These are phyloP conservation scores for Aspergillus terreus DNA, from an alignment of 2,329 filamentous ascomycete genomes.

Conservation along the genomic window DNA sequence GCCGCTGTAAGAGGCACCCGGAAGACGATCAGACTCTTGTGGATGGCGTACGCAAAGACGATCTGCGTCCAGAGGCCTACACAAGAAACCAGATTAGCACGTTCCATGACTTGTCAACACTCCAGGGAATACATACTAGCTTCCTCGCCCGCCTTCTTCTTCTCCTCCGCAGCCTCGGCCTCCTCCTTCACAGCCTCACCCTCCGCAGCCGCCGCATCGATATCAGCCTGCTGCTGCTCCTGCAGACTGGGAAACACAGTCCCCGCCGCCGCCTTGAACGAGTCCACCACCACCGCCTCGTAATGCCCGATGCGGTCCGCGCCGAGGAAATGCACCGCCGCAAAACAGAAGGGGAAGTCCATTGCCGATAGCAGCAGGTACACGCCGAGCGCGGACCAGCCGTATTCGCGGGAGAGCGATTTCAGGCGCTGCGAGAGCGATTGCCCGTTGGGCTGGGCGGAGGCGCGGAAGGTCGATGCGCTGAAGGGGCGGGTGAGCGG, in stretches of 20 bases:
- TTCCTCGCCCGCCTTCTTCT: constrained; percentile 58
- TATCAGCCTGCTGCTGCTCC: constrained; percentile 37
- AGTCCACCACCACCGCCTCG: constrained; percentile 43
- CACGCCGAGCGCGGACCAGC: constrained; percentile 88
- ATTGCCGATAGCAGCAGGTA: constrained; percentile 78
- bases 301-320: constrained; percentile 74
- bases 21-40: constrained; percentile 96
- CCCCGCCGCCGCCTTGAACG: constrained; percentile 29
- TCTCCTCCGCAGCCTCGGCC: constrained; percentile 58
- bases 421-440: constrained; percentile 70
- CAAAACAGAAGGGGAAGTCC: constrained; percentile 93
- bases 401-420: constrained; percentile 86
- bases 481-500: constrained; percentile 19
- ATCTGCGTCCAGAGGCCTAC: constrained; percentile 76
- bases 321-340: constrained; percentile 77
- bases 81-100: neutral
- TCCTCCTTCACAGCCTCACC: constrained; percentile 27
- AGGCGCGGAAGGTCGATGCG: constrained; percentile 18
- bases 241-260: constrained; percentile 36
- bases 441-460: constrained; percentile 25
- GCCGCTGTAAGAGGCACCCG: constrained; percentile 90
- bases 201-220: constrained; percentile 46
- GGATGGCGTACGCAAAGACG: constrained; percentile 89
- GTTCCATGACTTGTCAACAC: too few relatives aligned
- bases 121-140: constrained; percentile 65